Evolutionary conservation across 805 yeast genomes (phyloP).

Genomic region (Candida pseudofarinosa): DNA sequence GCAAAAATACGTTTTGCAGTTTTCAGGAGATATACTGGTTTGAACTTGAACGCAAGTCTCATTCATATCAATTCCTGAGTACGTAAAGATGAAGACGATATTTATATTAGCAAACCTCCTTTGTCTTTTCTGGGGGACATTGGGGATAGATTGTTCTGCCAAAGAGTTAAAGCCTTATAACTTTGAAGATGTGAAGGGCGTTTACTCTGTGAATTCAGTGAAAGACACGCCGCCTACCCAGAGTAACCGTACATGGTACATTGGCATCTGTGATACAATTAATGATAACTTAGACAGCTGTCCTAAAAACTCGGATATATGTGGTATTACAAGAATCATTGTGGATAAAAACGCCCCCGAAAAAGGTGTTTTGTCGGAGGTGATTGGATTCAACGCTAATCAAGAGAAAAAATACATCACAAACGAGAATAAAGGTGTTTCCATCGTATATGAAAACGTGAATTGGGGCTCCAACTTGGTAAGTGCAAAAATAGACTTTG

Average conservation of each 20-base stretch:
- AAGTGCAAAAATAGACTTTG: conserved; percentile 43
- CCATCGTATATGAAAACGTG: conserved; percentile 46
- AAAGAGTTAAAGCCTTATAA: conserved; percentile 37
- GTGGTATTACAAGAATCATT: conserved; percentile 63
- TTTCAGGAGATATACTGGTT: not conserved
- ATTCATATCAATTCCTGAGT: no score
- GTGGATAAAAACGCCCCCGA: conserved; percentile 38
- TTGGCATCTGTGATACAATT: conserved; percentile 66
- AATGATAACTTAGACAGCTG: conserved; percentile 46
- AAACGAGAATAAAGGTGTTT: conserved; percentile 26
- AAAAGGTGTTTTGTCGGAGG: conserved; percentile 50
- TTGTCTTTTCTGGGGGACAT: conserved; percentile 3
- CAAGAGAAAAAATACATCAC: conserved; percentile 26
- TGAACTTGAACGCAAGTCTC: not conserved
- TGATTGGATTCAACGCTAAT: conserved; percentile 53
- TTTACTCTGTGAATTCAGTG: conserved; percentile 36
- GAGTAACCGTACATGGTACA: conserved; percentile 59
- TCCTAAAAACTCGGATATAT: conserved; percentile 67
- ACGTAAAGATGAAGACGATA: not conserved
- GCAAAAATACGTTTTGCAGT: not conserved
- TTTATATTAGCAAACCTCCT: not conserved
- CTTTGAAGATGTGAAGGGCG: conserved; percentile 46
- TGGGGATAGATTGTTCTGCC: conserved; percentile 32
- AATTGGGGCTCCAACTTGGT: conserved; percentile 67
- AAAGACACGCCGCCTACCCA: conserved; percentile 77